Conservation (phyloP, 2,329 filamentous ascomycete genomes). For the Gnomoniopsis smithogilvyi region DNA sequence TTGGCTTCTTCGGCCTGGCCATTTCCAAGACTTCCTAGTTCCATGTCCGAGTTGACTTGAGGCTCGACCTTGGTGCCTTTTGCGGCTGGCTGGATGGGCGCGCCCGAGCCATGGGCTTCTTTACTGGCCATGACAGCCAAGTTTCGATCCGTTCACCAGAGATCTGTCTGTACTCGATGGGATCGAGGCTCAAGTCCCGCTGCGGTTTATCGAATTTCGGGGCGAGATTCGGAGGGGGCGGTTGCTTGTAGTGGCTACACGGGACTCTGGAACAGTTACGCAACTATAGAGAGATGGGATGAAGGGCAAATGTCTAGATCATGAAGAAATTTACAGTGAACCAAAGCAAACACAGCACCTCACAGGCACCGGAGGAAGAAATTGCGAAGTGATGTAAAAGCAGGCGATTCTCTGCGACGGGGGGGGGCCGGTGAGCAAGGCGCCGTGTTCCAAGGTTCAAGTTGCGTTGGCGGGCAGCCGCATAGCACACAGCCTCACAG, state of each 20-base stretch:
- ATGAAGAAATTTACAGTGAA: not conserved
- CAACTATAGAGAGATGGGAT: not conserved
- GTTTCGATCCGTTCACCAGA: not conserved
- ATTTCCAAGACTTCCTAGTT: constrained; percentile 48
- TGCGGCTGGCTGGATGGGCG: constrained; percentile 52
- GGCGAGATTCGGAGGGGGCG: not conserved
- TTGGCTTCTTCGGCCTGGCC: constrained; percentile 46
- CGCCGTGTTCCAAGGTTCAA: not conserved
- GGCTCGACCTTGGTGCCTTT: constrained; percentile 53
- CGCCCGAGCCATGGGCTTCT: constrained; percentile 21
- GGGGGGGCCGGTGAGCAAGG: not conserved
- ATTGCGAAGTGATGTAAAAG: not conserved
- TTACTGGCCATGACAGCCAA: constrained; percentile 33
- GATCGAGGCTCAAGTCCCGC: not conserved
- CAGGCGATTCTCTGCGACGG: not conserved
- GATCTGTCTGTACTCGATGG: not conserved
- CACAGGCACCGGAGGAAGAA: not conserved
- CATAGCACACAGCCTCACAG: constrained; percentile 3
- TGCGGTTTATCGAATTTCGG: not conserved
- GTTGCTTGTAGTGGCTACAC: not conserved
- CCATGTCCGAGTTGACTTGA: constrained; percentile 55
- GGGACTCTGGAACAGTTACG: not conserved
- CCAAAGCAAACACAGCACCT: not conserved
- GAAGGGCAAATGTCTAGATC: not conserved
- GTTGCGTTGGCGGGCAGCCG: not conserved